Conservation (phyloP, 139 green algal species). For the Zygnema circumcarinatum region DNA sequence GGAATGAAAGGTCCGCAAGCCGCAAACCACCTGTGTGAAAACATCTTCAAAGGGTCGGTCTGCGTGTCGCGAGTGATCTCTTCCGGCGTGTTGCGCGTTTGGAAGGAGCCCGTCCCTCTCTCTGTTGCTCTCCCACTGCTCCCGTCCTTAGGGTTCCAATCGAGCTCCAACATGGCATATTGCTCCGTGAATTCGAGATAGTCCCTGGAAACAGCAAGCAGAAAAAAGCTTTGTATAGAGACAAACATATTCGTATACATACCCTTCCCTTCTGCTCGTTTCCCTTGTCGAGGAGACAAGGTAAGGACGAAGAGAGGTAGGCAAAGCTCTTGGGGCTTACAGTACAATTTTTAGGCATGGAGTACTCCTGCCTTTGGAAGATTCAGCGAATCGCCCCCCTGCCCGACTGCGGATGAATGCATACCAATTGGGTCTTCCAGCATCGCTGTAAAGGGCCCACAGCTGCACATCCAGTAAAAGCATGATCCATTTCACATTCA, state of each 20-base stretch:
- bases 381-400: neutral
- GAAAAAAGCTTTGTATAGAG: neutral
- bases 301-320: no score
- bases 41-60: neutral
- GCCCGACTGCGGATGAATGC: neutral
- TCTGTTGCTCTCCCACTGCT: no score
- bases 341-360: slow-evolving; percentile 6
- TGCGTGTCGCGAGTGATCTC: neutral
- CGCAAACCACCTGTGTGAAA: neutral
- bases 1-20: neutral
- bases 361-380: neutral
- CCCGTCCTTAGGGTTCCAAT: neutral
- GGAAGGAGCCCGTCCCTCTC: neutral
- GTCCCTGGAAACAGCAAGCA: neutral
- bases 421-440: slow-evolving; percentile 28
- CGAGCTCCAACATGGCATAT: neutral
- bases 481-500: neutral
- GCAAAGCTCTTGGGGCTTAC: no score
- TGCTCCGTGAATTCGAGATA: neutral
- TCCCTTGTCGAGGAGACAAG: no score
- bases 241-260: neutral
- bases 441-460: slow-evolving; percentile 1
- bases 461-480: slow-evolving; percentile 20
- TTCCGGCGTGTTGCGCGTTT: neutral
- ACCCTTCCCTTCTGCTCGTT: no score